Evolutionary conservation across 2,329 filamentous ascomycete species (phyloP).

Genomic region (Blastomyces silverae): DNA sequence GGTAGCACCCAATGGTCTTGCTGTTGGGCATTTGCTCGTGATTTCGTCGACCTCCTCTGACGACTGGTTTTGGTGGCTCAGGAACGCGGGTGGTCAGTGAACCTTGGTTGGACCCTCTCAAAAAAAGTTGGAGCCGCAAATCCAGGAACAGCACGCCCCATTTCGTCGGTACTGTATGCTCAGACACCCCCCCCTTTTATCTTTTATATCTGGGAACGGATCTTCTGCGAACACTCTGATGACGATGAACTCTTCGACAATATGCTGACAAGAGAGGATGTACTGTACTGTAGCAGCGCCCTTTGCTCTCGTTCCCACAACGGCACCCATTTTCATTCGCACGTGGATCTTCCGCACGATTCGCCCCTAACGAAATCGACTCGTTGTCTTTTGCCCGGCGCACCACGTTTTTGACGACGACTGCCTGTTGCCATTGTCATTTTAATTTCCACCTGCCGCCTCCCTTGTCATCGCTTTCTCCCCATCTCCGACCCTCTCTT

Average conservation of each 20-base stretch:
- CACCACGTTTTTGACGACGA: slow-evolving; percentile 10
- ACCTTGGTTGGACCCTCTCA: slow-evolving; percentile 4
- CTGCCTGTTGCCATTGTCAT: background rate
- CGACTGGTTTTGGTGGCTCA: slow-evolving; percentile 2
- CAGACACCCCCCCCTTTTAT: background rate
- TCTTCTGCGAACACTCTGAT: background rate
- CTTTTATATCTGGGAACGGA: background rate
- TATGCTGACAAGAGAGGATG: slow-evolving; percentile 1
- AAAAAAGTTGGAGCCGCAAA: slow-evolving; percentile 8
- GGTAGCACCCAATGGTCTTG: slow-evolving; percentile 9
- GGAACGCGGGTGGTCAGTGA: slow-evolving; percentile 1
- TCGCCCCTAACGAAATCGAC: slow-evolving; percentile 9
- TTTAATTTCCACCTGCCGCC: slow-evolving; percentile 1
- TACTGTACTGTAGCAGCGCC: background rate
- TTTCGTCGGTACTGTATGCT: background rate
- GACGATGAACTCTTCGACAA: background rate
- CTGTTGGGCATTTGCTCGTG: slow-evolving; percentile 1
- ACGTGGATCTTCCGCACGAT: background rate
- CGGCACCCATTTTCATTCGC: background rate
- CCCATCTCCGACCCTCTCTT: background rate
- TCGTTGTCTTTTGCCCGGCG: slow-evolving; percentile 9
- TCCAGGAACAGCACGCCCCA: slow-evolving; percentile 1
- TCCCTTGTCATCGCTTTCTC: background rate
- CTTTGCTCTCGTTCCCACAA: background rate
- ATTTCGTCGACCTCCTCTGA: background rate